Conservation (phyloP, 495 filamentous ascomycete species). For the Parachaetomium inaequale region DNA sequence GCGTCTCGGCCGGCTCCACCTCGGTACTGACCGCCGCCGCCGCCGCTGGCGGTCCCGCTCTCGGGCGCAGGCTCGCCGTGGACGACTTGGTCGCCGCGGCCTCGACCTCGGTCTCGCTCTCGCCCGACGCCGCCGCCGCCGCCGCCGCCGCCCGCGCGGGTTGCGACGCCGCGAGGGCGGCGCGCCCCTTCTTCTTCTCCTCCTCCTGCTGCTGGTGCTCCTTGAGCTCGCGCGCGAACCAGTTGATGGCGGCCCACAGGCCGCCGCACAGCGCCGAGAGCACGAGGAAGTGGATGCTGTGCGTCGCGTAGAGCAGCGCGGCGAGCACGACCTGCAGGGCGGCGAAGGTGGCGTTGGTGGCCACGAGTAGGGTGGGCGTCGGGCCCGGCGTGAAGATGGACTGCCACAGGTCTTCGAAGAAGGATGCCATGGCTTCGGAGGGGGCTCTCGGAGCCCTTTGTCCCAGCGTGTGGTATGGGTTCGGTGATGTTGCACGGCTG, state of each 20-base stretch:
- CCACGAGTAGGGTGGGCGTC: conserved; percentile 80
- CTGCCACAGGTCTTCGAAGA: conserved; percentile 77
- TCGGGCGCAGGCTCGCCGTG: conserved; percentile 26
- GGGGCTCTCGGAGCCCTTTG: neutral
- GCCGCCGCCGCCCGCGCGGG: neutral
- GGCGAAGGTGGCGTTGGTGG: conserved; percentile 86
- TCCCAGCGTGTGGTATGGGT: neutral
- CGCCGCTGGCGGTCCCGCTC: conserved; percentile 4
- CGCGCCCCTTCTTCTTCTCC: conserved; percentile 51
- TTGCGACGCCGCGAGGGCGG: conserved; percentile 30
- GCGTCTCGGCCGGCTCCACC: conserved; percentile 36
- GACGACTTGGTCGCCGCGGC: conserved; percentile 30
- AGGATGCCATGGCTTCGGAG: conserved; percentile 63
- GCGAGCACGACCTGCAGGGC: conserved; percentile 76
- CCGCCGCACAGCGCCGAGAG: conserved; percentile 73
- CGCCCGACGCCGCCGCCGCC: conserved; percentile 26
- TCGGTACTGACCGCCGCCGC: conserved; percentile 32
- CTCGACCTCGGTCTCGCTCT: conserved; percentile 54
- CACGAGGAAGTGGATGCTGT: conserved; percentile 81
- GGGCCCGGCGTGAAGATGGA: conserved; percentile 91
- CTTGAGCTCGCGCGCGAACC: conserved; percentile 83
- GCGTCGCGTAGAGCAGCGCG: conserved; percentile 71
- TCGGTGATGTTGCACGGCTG: neutral
- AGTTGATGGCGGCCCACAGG: conserved; percentile 92
- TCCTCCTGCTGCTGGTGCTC: conserved; percentile 61